A percentile compares a stretch with the other conserved stretches of the same genome.
Evolutionary conservation across 495 filamentous ascomycete genomes (phyloP).

Genomic region (Beverwykella pulmonaria): DNA sequence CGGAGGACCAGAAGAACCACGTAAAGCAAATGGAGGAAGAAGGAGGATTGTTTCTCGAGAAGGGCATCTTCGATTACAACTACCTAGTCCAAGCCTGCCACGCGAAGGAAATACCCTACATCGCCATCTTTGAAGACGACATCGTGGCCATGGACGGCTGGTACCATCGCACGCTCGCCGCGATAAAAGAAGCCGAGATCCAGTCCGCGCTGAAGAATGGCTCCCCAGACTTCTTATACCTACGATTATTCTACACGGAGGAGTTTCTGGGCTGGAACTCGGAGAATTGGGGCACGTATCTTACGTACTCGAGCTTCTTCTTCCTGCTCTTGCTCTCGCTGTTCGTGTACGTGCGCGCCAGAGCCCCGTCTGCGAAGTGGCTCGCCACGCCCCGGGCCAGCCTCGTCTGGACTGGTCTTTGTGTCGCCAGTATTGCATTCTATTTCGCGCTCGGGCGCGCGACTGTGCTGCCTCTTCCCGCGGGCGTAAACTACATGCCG

Average conservation of each 20-base stretch:
- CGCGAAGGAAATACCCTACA: constrained; percentile 50
- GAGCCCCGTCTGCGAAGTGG: neutral
- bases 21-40: constrained; percentile 42
- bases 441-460: constrained; percentile 48
- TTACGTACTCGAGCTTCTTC: constrained; percentile 40
- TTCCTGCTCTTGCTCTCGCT: neutral
- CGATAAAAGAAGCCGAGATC: constrained; percentile 46
- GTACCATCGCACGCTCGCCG: constrained; percentile 52
- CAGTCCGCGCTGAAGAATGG: constrained; percentile 12
- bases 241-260: constrained; percentile 63
- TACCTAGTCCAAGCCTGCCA: constrained; percentile 54
- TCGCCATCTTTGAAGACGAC: constrained; percentile 61
- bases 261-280: constrained; percentile 59
- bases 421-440: constrained; percentile 42
- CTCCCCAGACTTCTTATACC: constrained; percentile 47
- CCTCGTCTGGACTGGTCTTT: constrained; percentile 30
- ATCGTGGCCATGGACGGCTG: constrained; percentile 55
- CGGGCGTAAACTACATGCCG: constrained; percentile 54
- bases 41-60: constrained; percentile 45
- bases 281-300: constrained; percentile 54
- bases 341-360: constrained; percentile 20
- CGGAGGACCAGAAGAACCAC: constrained; percentile 33
- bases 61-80: constrained; percentile 55
- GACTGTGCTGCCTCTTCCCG: constrained; percentile 45
- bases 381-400: constrained; percentile 18